Conservation (phyloP, 2,329 filamentous ascomycete species). For the Xylaria sp. region DNA sequence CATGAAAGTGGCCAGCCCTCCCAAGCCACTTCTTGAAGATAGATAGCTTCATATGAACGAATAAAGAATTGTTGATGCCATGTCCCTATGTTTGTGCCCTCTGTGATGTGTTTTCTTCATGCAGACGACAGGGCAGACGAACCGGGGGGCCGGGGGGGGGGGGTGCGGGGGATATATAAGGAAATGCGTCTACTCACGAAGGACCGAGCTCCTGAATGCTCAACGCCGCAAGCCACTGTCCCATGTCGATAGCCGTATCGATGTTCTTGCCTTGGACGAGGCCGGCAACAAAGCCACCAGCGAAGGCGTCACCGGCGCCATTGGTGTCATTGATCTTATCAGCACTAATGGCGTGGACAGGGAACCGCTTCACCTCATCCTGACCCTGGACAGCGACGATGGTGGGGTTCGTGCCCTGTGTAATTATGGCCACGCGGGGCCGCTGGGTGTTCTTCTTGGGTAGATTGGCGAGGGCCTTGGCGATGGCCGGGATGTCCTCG, state of each 20-base stretch:
- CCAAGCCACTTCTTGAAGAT: slow-evolving; percentile 12
- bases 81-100: neutral
- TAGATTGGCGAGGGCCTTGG: slow-evolving; percentile 83
- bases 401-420: slow-evolving; percentile 92
- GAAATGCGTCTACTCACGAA: slow-evolving; percentile 74
- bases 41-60: slow-evolving; percentile 24
- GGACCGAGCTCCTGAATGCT: slow-evolving; percentile 96
- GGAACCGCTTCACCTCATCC: slow-evolving; percentile 78
- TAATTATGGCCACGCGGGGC: slow-evolving; percentile 88
- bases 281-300: slow-evolving; percentile 91
- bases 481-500: slow-evolving; percentile 84
- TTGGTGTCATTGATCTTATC: slow-evolving; percentile 94
- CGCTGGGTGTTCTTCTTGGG: slow-evolving; percentile 92
- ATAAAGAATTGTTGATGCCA: slow-evolving; percentile 19
- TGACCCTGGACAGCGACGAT: slow-evolving; percentile 81
- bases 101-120: slow-evolving; percentile 5
- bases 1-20: slow-evolving; percentile 8
- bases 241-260: slow-evolving; percentile 84
- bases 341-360: slow-evolving; percentile 81
- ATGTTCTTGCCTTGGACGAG: slow-evolving; percentile 86
- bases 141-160: neutral
- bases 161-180: slow-evolving; percentile 16
- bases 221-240: slow-evolving; percentile 94
- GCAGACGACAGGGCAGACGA: neutral
- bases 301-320: slow-evolving; percentile 96